Evolutionary conservation across 306 rosid genomes (phyloP).

Genomic region (Malus orientalis): DNA sequence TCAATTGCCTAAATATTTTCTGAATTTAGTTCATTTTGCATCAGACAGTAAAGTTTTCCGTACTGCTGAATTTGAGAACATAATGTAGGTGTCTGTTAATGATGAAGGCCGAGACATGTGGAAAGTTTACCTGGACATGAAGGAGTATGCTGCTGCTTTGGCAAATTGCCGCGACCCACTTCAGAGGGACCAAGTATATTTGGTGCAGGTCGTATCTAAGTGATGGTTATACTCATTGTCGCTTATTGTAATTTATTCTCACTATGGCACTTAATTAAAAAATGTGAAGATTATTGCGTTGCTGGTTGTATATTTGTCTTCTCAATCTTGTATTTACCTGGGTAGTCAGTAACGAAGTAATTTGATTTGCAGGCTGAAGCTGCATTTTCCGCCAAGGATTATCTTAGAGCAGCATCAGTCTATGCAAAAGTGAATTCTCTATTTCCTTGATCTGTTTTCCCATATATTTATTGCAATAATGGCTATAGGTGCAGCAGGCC

Average conservation of each 20-base stretch:
- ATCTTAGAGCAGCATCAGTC: slow-evolving; percentile 86
- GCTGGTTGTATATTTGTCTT: background rate
- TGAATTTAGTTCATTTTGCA: slow-evolving; percentile 13
- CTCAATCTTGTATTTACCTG: background rate
- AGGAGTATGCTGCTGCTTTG: slow-evolving; percentile 83
- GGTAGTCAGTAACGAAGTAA: slow-evolving; percentile 15
- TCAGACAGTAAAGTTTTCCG: slow-evolving; percentile 1
- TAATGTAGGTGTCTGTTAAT: slow-evolving; percentile 72
- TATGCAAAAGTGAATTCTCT: slow-evolving; percentile 68
- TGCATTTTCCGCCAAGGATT: slow-evolving; percentile 78
- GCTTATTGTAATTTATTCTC: background rate
- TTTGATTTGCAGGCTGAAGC: slow-evolving; percentile 85
- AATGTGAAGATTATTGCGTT: background rate
- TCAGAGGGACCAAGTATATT: slow-evolving; percentile 92
- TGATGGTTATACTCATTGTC: background rate
- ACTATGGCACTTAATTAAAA: background rate
- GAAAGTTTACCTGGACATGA: slow-evolving; percentile 96
- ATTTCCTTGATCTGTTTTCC: slow-evolving; percentile 22
- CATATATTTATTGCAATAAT: background rate
- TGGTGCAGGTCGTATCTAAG: slow-evolving; percentile 55
- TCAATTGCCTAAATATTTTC: slow-evolving; percentile 14
- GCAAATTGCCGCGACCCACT: slow-evolving; percentile 87
- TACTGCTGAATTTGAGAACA: slow-evolving; percentile 26
- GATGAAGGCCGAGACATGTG: slow-evolving; percentile 98
- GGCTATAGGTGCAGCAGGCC: background rate